Base-by-base conservation (phyloP, 2,329 filamentous ascomycete genomes). In the Zymoseptoria passerinii region DNA sequence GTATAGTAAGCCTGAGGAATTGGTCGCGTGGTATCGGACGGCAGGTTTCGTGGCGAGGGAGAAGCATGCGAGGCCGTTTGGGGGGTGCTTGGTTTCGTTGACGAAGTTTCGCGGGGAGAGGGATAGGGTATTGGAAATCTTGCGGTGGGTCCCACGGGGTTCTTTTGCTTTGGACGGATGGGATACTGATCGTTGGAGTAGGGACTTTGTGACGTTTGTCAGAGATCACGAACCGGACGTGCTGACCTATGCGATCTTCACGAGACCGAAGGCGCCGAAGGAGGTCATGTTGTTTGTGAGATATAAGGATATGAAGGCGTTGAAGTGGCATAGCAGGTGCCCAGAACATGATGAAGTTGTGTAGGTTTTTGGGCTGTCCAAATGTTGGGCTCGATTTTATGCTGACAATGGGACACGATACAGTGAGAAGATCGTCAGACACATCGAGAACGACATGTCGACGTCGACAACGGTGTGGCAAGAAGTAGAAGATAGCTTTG, bases 401-500 rank as follows among this genome's bases (percentile, higher is more conserved):
- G n/a, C n/a, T 49, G 64, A 57, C 2, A 40, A 8, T 28, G 48
- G 23, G 53, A 40, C n/a, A 4, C 18, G 50, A n/a, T 35, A 29
- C 52, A 67, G 65, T 35, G 62, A 66, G 57, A 56, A 61, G 53
- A 56, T 67, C n/a, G 49, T 52, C 40, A 58, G 56, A 35, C 23
- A 59, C 10, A 40, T 64, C 23, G 61, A 64, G 20, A 58, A 59
- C 48, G 58, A 62, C 20, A 29, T 65, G 16, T 55, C 52, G 3
- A 56, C 49, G 19, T 50, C 55, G 9, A 69, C 66, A 28, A 68
- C 63, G 16, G 29, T 67, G 35, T 69, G 68, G 68, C 56, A 63
- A 35, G 67, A 70, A 48, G 55, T 68, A n/a, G 60, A 64, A 13
- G 68, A 70, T 58, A 69, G 68, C 52, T 69, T 70, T 56, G 63